Evolutionary conservation across 1,284 basidiomycete genomes (phyloP), one percentile per base, ranked within the genome.

Genomic region (Tilletiaria anomala): DNA sequence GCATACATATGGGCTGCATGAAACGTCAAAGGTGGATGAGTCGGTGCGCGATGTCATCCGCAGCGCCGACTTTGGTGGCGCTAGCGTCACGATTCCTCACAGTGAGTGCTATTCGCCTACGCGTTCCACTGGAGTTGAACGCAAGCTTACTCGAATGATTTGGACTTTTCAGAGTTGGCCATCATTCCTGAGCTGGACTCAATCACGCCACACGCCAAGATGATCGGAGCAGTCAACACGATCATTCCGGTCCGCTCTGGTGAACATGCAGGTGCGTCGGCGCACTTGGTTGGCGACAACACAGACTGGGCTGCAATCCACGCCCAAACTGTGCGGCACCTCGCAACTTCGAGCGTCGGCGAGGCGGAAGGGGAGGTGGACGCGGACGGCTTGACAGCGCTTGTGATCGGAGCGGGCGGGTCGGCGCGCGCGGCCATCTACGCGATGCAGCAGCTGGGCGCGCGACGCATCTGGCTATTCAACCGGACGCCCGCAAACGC

Each of bases 61-160:
- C 0, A 71, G 76, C 6, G 73, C 77, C 0, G 76, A 80, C 41
- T 97, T 96, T 68, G 91, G 91, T 14, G 91, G 91, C 3, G 89
- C 89, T 5, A 87, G 83, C 5, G 87, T 96, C 18, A 99, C 93
- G 4, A 58, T 61, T 38, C 56, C 58, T 6, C 50, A 57, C 45
- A 63, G n/a, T n/a, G n/a, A n/a, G n/a, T n/a, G n/a, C n/a, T n/a
- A n/a, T n/a, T n/a, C n/a, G n/a, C n/a, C n/a, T n/a, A n/a, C n/a
- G n/a, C n/a, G n/a, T n/a, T n/a, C n/a, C n/a, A n/a, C n/a, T 16
- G 10, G 22, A 3, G n/a, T n/a, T n/a, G n/a, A n/a, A n/a, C n/a
- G n/a, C n/a, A 18, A 35, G 32, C n/a, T n/a, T n/a, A n/a, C n/a
- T n/a, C n/a, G n/a, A n/a, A n/a, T n/a, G n/a, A n/a, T n/a, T n/a